A percentile compares a stretch with the other conserved stretches of the same genome.
These are phyloP conservation scores for Alternaria hordeiaustralica DNA, from an alignment of 2,329 filamentous ascomycete species.

Conservation along the genomic window DNA sequence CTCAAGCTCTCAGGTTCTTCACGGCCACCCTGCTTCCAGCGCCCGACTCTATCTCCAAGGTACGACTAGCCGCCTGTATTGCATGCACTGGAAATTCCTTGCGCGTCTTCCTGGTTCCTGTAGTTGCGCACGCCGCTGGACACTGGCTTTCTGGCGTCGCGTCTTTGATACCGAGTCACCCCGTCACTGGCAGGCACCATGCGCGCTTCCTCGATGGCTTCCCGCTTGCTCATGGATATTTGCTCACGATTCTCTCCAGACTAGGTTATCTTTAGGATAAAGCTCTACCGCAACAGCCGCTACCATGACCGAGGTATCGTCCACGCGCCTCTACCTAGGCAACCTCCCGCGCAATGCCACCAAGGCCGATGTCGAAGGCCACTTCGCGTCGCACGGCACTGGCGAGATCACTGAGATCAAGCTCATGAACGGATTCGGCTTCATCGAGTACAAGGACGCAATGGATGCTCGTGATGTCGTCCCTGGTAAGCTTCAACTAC, in stretches of 20 bases:
- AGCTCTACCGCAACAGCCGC: slow-evolving; percentile 15
- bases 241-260: slow-evolving; percentile 44
- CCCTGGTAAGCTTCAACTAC: slow-evolving; percentile 72
- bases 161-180: slow-evolving; percentile 12
- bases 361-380: slow-evolving; percentile 94
- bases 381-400: slow-evolving; percentile 94
- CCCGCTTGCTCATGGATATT: slow-evolving; percentile 31
- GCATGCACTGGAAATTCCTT: slow-evolving; percentile 26
- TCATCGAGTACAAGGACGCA: slow-evolving; percentile 98
- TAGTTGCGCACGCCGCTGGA: slow-evolving; percentile 33
- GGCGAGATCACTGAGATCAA: slow-evolving; percentile 99
- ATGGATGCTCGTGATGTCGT: slow-evolving; percentile 99
- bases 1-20: slow-evolving; percentile 27
- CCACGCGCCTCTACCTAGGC: slow-evolving; percentile 94
- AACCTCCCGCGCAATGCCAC: slow-evolving; percentile 97
- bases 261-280: slow-evolving; percentile 36
- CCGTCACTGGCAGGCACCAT: slow-evolving; percentile 31
- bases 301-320: slow-evolving; percentile 83
- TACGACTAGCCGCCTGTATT: slow-evolving; percentile 35
- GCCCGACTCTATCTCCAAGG: slow-evolving; percentile 30
- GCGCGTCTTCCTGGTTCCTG: slow-evolving; percentile 31
- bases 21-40: slow-evolving; percentile 26
- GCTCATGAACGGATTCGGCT: slow-evolving; percentile 99
- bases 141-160: slow-evolving; percentile 29
- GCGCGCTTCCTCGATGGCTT: slow-evolving; percentile 32